A percentile compares a stretch with the other conserved stretches of the same genome.
phyloP scores from a whole-genome alignment of 768 basidiomycete genomes.

The Tephrocybe rancida region DNA sequence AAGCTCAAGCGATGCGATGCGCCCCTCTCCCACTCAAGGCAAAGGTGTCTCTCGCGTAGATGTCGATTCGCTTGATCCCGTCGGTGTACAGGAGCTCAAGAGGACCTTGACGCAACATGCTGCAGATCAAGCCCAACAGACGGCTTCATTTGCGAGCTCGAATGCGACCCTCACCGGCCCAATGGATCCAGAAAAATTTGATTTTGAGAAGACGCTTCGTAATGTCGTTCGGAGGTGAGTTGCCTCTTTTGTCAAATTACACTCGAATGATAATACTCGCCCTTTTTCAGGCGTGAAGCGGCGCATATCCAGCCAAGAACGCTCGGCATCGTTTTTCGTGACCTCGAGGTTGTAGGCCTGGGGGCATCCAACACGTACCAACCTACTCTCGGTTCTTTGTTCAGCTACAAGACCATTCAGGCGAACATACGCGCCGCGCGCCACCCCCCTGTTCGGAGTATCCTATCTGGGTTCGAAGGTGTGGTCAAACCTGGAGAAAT shows the following conservation, averaged over 20 bases:
- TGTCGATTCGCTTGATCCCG: slow-evolving; percentile 49
- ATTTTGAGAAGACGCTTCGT: slow-evolving; percentile 30
- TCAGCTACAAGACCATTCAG: slow-evolving; percentile 45
- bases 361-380: slow-evolving; percentile 46
- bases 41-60: slow-evolving; percentile 31
- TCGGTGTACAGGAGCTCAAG: slow-evolving; percentile 35
- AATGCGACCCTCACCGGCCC: slow-evolving; percentile 19
- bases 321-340: slow-evolving; percentile 52
- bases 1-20: background rate
- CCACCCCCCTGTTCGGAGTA: slow-evolving; percentile 66
- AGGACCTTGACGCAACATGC: slow-evolving; percentile 20
- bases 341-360: slow-evolving; percentile 54
- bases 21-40: background rate
- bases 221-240: slow-evolving; percentile 27
- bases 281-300: slow-evolving; percentile 12
- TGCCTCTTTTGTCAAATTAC: background rate
- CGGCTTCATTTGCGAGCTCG: slow-evolving; percentile 14
- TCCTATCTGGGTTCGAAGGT: slow-evolving; percentile 65
- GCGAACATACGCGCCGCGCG: slow-evolving; percentile 42
- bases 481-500: slow-evolving; percentile 71
- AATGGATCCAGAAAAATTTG: slow-evolving; percentile 27
- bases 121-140: slow-evolving; percentile 5
- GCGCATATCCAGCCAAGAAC: slow-evolving; percentile 28
- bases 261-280: background rate
- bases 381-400: slow-evolving; percentile 52